Base-by-base conservation (phyloP, 2,329 filamentous ascomycete species). In the Neonectria ditissima region DNA sequence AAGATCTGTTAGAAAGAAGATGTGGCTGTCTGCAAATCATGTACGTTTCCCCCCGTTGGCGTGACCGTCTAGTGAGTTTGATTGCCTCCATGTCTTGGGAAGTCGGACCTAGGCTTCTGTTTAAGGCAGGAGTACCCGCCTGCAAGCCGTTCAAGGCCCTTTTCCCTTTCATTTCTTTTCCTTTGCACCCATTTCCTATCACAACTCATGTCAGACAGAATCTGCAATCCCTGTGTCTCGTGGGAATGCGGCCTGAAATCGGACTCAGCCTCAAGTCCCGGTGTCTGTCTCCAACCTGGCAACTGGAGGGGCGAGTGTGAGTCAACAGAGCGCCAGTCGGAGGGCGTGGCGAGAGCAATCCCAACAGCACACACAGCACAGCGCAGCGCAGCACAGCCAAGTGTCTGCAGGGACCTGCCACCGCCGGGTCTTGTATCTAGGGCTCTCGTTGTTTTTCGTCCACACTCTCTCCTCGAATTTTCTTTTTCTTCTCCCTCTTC, bases 151-250 rank as follows among this genome's bases (percentile, higher is more conserved):
- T 43, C 34, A 28, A 14, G 5, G 24, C 6, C 24, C 45, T 22
- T 5, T 32, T 34, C 10, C 8, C 3, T 10, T 10, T 6, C n/a
- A n/a, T n/a, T 22, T 13, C 24, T 26, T 26, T 6, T 26, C 24
- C 24, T 32, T 14, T 11, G n/a, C 30, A 11, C n/a, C n/a, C n/a
- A 32, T 18, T 22, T 20, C 47, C n/a, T 28, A 6, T 20, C n/a
- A 9, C 10, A 26, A 2, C 28, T 18, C 11, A 28, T 50, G 47
- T 50, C 30, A 8, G 14, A 47, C 28, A 50, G 28, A 50, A 32
- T 18, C n/a, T 32, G 54, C 59, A 66, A 62, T 65, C 51, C 55
- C 53, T 39, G 39, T 50, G 43, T 55, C 56, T 39, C 55, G 20
- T 13, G 47, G 43, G 59, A 52, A 13, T 43, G 44, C 54, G 53